phyloP scores from a whole-genome alignment of 2,329 filamentous ascomycete genomes.

The Claviceps citrina region DNA sequence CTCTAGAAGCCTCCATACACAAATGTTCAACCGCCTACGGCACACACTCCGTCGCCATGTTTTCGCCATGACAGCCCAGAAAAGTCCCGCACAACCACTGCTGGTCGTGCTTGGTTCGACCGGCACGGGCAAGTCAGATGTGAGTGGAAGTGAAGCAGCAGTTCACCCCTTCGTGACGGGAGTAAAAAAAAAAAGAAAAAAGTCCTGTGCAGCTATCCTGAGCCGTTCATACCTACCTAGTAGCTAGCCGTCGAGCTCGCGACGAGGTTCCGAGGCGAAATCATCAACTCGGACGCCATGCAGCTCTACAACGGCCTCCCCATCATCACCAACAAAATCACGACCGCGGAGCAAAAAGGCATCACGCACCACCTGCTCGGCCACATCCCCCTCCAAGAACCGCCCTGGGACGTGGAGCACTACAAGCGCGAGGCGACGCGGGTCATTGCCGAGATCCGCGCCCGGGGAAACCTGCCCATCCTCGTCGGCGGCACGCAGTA shows the following conservation, averaged over 20 bases:
- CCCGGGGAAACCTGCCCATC: constrained; percentile 67
- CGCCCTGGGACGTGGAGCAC: constrained; percentile 67
- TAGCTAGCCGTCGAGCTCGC: constrained; percentile 86
- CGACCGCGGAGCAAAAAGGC: constrained; percentile 55
- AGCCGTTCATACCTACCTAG: background rate
- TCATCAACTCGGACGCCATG: constrained; percentile 97
- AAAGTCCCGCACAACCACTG: constrained; percentile 40
- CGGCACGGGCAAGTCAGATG: constrained; percentile 85
- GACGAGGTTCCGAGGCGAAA: constrained; percentile 68
- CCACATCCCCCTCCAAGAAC: constrained; percentile 57
- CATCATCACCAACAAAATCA: constrained; percentile 90
- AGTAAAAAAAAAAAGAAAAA: too few species aligned
- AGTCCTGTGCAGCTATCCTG: too few species aligned
- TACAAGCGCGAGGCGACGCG: constrained; percentile 57
- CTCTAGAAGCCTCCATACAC: constrained; percentile 5
- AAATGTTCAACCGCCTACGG: constrained; percentile 15
- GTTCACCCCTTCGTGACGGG: too few species aligned
- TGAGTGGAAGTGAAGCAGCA: too few species aligned
- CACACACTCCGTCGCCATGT: constrained; percentile 19
- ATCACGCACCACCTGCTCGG: constrained; percentile 81
- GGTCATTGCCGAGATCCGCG: constrained; percentile 62
- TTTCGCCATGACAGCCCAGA: constrained; percentile 23
- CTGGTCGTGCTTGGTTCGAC: constrained; percentile 79
- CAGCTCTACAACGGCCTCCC: constrained; percentile 87
- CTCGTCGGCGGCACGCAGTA: constrained; percentile 92